Evolutionary conservation across 2,329 filamentous ascomycete genomes (phyloP), one percentile per base, ranked within the genome.

Genomic region (Dactylonectria macrodidyma): DNA sequence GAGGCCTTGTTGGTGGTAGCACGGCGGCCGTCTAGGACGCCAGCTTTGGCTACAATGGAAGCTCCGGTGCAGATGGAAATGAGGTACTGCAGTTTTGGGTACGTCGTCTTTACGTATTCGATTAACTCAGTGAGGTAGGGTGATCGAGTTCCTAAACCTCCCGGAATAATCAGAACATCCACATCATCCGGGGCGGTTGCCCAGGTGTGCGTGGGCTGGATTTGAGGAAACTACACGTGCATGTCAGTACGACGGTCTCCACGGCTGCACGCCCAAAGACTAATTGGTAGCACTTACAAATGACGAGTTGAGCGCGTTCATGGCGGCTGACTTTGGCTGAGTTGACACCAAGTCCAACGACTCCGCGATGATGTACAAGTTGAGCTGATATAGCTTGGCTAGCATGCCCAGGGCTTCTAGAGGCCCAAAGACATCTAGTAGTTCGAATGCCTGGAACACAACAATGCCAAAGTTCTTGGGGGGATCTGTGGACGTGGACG

Each of bases 61-160:
- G 87, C 84, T 0, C 91, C 91, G 2, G 90, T 93, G 78, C 91
- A 93, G 2, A 93, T 85, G 0, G 89, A 91, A 30, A 93, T 80
- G n/a, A 91, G 67, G 64, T 87, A 88, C 68, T 85, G 79, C 16
- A 91, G 73, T 2, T 77, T 77, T 0, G 85, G 62, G n/a, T 52
- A 65, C 38, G 38, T 60, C 9, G 33, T 44, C 22, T 33, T 24
- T 19, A 65, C 36, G 59, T 71, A 90, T 2, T 83, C 78, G 2
- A 87, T 78, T 1, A 84, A 78, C 1, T 81, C 71, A 2, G 67
- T 70, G 44, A 76, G 59, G 7, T 76, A 82, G 67, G 65, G 46
- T 9, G 59, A 58, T 2, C 83, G 77, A 1, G 80, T 81, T 1
- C 90, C 90, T 0, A 81, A 62, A 0, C 91, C 90, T 4, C 91